These are phyloP conservation scores for Dianthus caryophyllus DNA, from an alignment of 148 eudicot genomes.

Conservation along the genomic window DNA sequence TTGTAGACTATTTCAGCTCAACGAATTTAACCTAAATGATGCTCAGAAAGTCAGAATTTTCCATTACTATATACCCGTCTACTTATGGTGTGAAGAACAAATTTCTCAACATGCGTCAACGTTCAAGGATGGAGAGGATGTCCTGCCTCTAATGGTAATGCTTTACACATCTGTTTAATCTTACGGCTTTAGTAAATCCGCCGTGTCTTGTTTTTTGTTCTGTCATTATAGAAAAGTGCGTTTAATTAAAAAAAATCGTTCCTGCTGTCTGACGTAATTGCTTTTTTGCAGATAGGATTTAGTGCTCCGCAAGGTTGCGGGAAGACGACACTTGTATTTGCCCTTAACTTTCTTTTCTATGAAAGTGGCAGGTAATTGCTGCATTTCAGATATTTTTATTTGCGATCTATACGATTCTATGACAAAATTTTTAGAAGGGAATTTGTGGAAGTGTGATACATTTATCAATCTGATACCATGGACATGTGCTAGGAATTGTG, in stretches of 20 bases:
- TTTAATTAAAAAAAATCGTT: not conserved
- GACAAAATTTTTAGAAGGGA: slow-evolving; percentile 9
- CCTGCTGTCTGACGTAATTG: slow-evolving; percentile 3
- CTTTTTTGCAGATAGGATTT: slow-evolving; percentile 78
- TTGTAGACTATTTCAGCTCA: slow-evolving; percentile 76
- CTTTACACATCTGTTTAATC: not conserved
- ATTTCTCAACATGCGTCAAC: slow-evolving; percentile 57
- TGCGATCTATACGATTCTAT: slow-evolving; percentile 2
- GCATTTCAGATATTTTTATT: slow-evolving; percentile 28
- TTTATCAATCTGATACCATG: slow-evolving; percentile 25
- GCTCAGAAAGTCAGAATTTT: slow-evolving; percentile 83
- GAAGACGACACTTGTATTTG: slow-evolving; percentile 91
- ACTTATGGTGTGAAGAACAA: slow-evolving; percentile 87
- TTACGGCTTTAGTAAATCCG: not conserved
- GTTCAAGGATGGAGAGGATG: slow-evolving; percentile 73
- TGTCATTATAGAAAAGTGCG: not conserved
- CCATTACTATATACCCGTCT: slow-evolving; percentile 92
- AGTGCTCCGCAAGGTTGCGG: slow-evolving; percentile 99
- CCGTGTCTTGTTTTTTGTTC: not conserved
- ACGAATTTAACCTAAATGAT: slow-evolving; percentile 57
- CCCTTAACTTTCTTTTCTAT: slow-evolving; percentile 71
- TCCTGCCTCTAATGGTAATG: slow-evolving; percentile 86
- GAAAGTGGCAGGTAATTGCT: slow-evolving; percentile 65
- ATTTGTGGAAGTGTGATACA: slow-evolving; percentile 5
- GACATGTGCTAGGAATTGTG: slow-evolving; percentile 63